Conservation (phyloP, 2,329 filamentous ascomycete genomes). For the Arthrobotrys musiformis region DNA sequence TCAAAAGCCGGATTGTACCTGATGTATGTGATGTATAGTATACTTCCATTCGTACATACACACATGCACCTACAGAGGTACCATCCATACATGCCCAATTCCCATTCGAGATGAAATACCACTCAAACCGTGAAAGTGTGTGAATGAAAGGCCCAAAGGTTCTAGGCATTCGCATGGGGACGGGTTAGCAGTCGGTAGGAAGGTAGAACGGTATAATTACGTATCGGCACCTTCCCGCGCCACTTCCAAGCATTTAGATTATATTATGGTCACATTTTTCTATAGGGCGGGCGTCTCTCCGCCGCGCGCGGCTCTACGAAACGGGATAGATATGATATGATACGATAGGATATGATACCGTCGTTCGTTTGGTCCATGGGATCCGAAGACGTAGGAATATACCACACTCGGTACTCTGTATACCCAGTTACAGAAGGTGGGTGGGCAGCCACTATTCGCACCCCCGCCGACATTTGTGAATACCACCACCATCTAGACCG, state of each 20-base stretch:
- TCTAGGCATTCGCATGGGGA: no score
- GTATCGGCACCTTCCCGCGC: slow-evolving; percentile 13
- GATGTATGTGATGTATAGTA: slow-evolving; percentile 37
- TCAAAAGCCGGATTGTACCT: slow-evolving; percentile 13
- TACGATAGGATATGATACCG: neutral
- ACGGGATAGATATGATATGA: neutral
- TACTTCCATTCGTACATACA: neutral
- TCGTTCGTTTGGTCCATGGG: neutral
- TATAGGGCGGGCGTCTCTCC: slow-evolving; percentile 44
- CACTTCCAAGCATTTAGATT: slow-evolving; percentile 17
- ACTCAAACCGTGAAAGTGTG: neutral
- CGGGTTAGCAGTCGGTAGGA: no score
- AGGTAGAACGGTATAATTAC: neutral
- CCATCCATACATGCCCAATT: neutral
- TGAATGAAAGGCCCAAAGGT: no score
- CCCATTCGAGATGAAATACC: neutral
- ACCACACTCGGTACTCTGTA: no score
- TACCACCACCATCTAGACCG: slow-evolving; percentile 10
- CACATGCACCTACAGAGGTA: neutral
- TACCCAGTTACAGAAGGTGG: no score
- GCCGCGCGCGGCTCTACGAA: slow-evolving; percentile 35
- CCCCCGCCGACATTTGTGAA: neutral
- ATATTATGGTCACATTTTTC: no score
- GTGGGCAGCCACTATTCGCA: slow-evolving; percentile 20
- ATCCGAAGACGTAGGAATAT: neutral